Base-by-base conservation (phyloP, 306 rosid species). In the Trifolium dubium region DNA sequence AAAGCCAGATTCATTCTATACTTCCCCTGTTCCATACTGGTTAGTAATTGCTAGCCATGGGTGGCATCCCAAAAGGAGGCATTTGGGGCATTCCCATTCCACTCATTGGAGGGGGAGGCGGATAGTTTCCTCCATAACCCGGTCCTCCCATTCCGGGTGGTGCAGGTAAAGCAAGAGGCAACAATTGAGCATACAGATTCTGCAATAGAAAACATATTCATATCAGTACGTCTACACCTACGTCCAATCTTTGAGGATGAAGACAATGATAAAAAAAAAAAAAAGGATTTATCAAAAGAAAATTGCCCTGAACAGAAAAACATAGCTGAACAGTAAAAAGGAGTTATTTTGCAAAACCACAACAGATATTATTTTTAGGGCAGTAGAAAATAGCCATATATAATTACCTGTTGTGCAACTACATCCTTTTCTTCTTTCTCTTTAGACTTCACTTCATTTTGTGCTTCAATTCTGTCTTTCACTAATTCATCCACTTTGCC, bases 21-120 rank as follows among this genome's bases (percentile, higher is more conserved):
- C 70, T 74, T 18, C 64, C 62, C 73, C 29, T 17, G 10, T 28
- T 12, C 67, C 39, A 50, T 9, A 41, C 69, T 35, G 62, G 71
- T 90, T 84, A 94, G 81, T 87, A 94, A 86, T 92, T 79, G 76
- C 91, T 86, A 34, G 97, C 97, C 99, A 94, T 92, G 23, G 99
- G 90, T 64, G 99, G 99, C 99, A 95, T 95, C 76, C 99, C 99
- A 69, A 34, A 95, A 49, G 98, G 97, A 51, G 98, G 99, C 98
- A 94, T 89, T 2, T 93, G 97, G 14, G 99, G 99, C 99, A 95
- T 93, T 47, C 98, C 98, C 86, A 92, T 32, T 82, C 99, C 99
- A 18, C 96, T 84, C 96, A 88, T 86, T 19, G 83, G 89, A 10
- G 96, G 87, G 28, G 87, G 92, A 47, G 90, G 87, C 15, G 76